Evolutionary conservation across 768 basidiomycete species (phyloP), one percentile per base, ranked within the genome.

Genomic region (Glaciozyma martinii): DNA sequence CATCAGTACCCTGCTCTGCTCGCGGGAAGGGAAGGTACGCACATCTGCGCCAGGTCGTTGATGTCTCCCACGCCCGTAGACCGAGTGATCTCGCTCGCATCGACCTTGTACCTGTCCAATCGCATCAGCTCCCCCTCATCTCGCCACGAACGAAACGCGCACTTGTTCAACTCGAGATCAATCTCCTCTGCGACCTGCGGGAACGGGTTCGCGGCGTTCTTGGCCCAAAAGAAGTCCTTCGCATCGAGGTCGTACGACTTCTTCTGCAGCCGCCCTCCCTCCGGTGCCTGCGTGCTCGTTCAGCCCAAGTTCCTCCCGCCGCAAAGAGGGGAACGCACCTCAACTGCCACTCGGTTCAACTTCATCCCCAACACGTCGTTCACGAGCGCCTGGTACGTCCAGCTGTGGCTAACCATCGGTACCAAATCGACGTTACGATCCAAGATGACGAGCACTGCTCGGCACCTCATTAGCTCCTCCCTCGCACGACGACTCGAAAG

Each of bases 211-310:
- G 89, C 86, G 1, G 93, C 90, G 73, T 98, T 95, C 75, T 89
- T 90, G 3, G 86, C 87, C 95, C 95, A 99, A 80, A 99, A 99
- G 78, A 95, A 99, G 77, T 99, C 95, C 74, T 94, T 97, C 27
- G 90, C 86, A 77, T 98, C 95, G 42, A 99, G 85, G 77, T 99
- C 95, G 72, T 98, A 97, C 1, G 89, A 86, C 59, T 82, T 78
- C 66, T 86, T 83, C 67, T 82, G 82, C 60, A 86, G 82, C 59
- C 82, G 82, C 40, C 79, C 79, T 58, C 74, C 76, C 60, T 81
- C 80, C 8, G 79, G 79, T 2, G 84, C 81, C 78, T 80, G 64
- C 12, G 54, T 25, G 37, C 15, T 40, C 12, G 10, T 40, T 23
- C 21, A 19, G 43, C 29, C 33, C 42, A 3, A 47, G 46, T 19